Evolutionary conservation across 176 grass and related monocot species (phyloP).

Genomic region (Carex pumila): DNA sequence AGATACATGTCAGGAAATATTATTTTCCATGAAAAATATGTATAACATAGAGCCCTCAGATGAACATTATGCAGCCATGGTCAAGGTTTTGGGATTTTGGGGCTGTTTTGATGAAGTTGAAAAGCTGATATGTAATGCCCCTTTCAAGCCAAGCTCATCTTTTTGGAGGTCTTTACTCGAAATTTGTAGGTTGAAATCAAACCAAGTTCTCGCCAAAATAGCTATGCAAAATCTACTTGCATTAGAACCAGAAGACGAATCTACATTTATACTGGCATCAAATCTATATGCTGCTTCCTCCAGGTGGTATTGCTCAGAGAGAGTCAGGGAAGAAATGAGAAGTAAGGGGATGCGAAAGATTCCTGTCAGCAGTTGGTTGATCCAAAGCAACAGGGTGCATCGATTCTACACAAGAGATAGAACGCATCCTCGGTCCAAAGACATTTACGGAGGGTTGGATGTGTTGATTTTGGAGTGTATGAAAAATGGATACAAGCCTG

Average conservation of each 20-base stretch:
- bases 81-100: conserved; percentile 31
- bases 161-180: conserved; percentile 34
- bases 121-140: conserved; percentile 12
- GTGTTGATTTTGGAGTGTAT: conserved; percentile 20
- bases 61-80: conserved; percentile 40
- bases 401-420: conserved; percentile 34
- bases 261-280: conserved; percentile 28
- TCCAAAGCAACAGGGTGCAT: conserved; percentile 6
- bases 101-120: conserved; percentile 26
- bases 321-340: conserved; percentile 27
- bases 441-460: conserved; percentile 26
- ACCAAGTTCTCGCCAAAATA: conserved; percentile 14
- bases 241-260: conserved; percentile 27
- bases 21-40: conserved; percentile 27
- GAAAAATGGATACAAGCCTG: conserved; percentile 28
- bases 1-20: conserved; percentile 14
- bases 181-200: conserved; percentile 33
- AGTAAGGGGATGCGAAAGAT: conserved; percentile 9
- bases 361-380: conserved; percentile 32
- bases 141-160: conserved; percentile 20
- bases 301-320: conserved; percentile 33
- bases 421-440: conserved; percentile 16
- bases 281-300: conserved; percentile 28
- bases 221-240: conserved; percentile 36
- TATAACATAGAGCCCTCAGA: conserved; percentile 33